These are phyloP conservation scores for Botrytis aclada DNA, from an alignment of 2,329 filamentous ascomycete species.

Conservation along the genomic window DNA sequence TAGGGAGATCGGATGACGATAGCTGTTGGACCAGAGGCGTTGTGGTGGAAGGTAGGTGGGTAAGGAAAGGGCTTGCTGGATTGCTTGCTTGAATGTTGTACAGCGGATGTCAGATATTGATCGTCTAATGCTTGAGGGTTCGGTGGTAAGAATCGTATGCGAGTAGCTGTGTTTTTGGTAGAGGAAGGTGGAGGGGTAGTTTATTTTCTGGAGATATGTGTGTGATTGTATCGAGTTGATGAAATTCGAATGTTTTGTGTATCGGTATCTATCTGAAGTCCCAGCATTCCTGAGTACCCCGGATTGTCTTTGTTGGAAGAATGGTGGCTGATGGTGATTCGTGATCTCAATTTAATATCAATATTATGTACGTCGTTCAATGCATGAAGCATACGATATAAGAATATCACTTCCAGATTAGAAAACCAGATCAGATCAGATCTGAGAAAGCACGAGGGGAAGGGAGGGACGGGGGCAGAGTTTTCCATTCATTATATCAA, in stretches of 20 bases:
- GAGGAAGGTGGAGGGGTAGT: slow-evolving; percentile 1
- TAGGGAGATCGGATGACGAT: not conserved
- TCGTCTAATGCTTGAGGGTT: not conserved
- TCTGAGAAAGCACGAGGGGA: not conserved
- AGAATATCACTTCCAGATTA: not conserved
- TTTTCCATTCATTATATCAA: not conserved
- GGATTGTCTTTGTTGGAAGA: not conserved
- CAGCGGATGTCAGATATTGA: not conserved
- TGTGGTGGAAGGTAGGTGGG: not conserved
- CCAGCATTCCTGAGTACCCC: not conserved
- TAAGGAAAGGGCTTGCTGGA: not conserved
- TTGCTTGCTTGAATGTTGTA: not conserved
- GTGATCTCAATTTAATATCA: not conserved
- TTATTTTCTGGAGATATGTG: not conserved
- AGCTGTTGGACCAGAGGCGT: not conserved
- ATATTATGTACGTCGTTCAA: slow-evolving; percentile 2
- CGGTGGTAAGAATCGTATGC: not conserved
- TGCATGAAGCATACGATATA: not conserved
- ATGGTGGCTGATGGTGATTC: not conserved
- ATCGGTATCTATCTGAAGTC: not conserved
- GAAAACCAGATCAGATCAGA: not conserved
- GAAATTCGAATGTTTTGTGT: not conserved
- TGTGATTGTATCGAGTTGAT: slow-evolving; percentile 1
- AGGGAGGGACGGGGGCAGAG: not conserved
- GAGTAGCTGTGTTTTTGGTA: not conserved